Evolutionary conservation across 306 rosid species (phyloP).

Genomic region (Canavalia gladiata): DNA sequence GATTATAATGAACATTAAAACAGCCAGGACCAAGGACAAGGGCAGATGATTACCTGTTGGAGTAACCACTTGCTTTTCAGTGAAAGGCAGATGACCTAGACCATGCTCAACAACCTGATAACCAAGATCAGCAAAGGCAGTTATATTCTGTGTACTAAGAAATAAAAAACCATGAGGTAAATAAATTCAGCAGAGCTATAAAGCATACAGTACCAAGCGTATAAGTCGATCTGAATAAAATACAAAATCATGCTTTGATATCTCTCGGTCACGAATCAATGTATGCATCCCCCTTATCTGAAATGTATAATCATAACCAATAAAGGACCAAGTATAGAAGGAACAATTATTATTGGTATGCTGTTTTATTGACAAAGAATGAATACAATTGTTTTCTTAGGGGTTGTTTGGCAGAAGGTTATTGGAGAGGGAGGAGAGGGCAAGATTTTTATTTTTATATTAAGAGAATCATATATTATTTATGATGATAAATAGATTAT

Average conservation of each 20-base stretch:
- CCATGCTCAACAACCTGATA: constrained; percentile 98
- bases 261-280: constrained; percentile 85
- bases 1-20: constrained; percentile 34
- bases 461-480: too few species aligned
- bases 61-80: constrained; percentile 95
- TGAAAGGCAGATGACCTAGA: constrained; percentile 95
- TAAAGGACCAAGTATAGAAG: constrained; percentile 38
- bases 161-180: constrained; percentile 39
- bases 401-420: not conserved
- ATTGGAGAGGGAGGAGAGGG: too few species aligned
- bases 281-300: constrained; percentile 99
- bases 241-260: constrained; percentile 94
- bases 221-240: constrained; percentile 98
- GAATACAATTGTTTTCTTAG: not conserved
- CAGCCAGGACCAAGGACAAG: not conserved
- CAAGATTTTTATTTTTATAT: too few species aligned
- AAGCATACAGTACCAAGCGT: constrained; percentile 72
- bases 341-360: not conserved
- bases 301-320: constrained; percentile 51
- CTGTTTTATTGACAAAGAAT: not conserved
- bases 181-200: constrained; percentile 31
- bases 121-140: constrained; percentile 33
- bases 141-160: constrained; percentile 30
- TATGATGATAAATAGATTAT: too few species aligned
- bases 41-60: constrained; percentile 76